Evolutionary conservation across 306 rosid genomes (phyloP).

Genomic region (Hippophae tibetana): DNA sequence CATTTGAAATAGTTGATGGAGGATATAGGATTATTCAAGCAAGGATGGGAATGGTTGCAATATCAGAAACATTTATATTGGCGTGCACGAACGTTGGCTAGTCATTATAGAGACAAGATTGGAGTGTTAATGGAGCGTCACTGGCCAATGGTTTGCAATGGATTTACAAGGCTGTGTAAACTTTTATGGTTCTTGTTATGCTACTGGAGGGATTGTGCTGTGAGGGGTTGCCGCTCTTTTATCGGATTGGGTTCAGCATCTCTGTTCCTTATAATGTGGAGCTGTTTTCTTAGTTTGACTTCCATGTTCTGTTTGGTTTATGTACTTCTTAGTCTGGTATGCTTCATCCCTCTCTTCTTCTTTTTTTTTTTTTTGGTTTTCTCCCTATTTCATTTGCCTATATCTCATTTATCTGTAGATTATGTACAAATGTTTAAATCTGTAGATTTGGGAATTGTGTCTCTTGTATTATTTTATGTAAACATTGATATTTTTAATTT

Average conservation of each 20-base stretch:
- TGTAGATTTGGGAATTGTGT: too few relatives aligned
- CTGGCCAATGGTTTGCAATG: conserved; percentile 80
- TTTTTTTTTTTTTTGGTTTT: background rate
- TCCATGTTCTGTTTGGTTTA: conserved; percentile 81
- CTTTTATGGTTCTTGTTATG: conserved; percentile 32
- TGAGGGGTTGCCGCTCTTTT: conserved; percentile 71
- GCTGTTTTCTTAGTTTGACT: conserved; percentile 86
- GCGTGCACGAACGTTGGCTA: conserved; percentile 29
- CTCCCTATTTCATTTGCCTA: background rate
- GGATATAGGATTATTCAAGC: conserved; percentile 75
- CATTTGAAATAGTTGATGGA: conserved; percentile 42
- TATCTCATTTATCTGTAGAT: too few relatives aligned
- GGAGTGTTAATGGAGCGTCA: conserved; percentile 53
- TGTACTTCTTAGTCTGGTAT: conserved; percentile 86
- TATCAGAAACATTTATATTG: conserved; percentile 52
- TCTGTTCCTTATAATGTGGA: conserved; percentile 87
- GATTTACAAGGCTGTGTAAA: conserved; percentile 48
- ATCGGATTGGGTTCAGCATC: conserved; percentile 61
- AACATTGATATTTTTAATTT: too few relatives aligned
- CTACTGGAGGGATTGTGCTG: conserved; percentile 63
- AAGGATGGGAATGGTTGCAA: conserved; percentile 78
- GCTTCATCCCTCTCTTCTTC: background rate
- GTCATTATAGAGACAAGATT: conserved; percentile 40
- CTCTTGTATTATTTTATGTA: too few relatives aligned
- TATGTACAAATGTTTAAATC: too few relatives aligned